These are phyloP conservation scores for Lipomyces yamadae DNA, from an alignment of 805 yeast genomes.

Conservation along the genomic window DNA sequence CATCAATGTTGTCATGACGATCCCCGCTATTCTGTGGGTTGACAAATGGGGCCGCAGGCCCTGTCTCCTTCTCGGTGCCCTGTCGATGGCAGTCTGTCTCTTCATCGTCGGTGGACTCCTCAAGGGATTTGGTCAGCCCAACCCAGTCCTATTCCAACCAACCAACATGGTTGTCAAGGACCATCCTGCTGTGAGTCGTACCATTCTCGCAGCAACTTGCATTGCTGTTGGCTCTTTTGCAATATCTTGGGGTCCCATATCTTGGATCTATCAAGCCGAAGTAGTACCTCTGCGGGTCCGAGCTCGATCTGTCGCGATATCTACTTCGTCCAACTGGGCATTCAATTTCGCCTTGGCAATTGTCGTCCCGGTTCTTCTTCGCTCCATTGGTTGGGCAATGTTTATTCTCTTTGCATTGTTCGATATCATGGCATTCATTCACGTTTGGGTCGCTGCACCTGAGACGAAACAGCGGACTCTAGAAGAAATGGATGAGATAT, in stretches of 20 bases:
- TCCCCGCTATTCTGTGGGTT: conserved; percentile 78
- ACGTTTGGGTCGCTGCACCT: conserved; percentile 73
- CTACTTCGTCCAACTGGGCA: conserved; percentile 63
- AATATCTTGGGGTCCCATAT: conserved; percentile 62
- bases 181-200: conserved; percentile 44
- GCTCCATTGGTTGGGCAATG: conserved; percentile 58
- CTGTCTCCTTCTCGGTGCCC: neutral
- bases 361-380: conserved; percentile 57
- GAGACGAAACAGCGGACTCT: conserved; percentile 86
- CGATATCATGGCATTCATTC: conserved; percentile 29
- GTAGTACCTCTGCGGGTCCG: conserved; percentile 58
- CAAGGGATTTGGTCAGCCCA: conserved; percentile 45
- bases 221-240: conserved; percentile 52
- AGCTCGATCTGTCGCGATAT: conserved; percentile 57
- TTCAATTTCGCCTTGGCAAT: conserved; percentile 62
- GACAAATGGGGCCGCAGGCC: conserved; percentile 56
- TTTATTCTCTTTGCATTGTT: conserved; percentile 70
- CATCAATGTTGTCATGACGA: conserved; percentile 69
- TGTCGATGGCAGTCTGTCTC: conserved; percentile 34
- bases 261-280: conserved; percentile 70
- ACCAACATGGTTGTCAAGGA: conserved; percentile 41
- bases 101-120: conserved; percentile 55
- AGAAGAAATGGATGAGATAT: conserved; percentile 61
- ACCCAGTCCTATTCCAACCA: conserved; percentile 42
- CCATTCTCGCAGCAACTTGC: conserved; percentile 55